phyloP scores from a whole-genome alignment of 2,329 filamentous ascomycete genomes.

The Aspergillus clavatus region DNA sequence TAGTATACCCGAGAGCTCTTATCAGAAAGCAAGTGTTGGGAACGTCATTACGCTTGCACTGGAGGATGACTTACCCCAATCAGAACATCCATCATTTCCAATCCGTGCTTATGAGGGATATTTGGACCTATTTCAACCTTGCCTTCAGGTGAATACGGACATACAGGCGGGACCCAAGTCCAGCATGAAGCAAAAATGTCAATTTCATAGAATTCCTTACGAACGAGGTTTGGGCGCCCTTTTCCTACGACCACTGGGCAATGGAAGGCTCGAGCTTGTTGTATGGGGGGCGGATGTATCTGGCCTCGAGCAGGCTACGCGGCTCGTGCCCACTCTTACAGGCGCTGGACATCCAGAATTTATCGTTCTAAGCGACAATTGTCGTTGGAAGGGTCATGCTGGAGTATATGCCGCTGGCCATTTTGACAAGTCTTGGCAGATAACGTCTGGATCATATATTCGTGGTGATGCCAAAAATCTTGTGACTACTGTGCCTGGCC shows the following conservation, averaged over 20 bases:
- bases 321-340: slow-evolving; percentile 52
- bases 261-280: slow-evolving; percentile 50
- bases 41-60: slow-evolving; percentile 43
- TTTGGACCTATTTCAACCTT: slow-evolving; percentile 10
- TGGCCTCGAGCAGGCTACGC: slow-evolving; percentile 47
- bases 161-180: slow-evolving; percentile 6
- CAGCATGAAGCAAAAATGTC: slow-evolving; percentile 8
- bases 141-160: background rate
- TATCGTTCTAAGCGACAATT: slow-evolving; percentile 44
- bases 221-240: slow-evolving; percentile 44
- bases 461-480: slow-evolving; percentile 6
- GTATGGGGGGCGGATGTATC: slow-evolving; percentile 51
- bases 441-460: slow-evolving; percentile 46
- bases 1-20: background rate
- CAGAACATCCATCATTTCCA: slow-evolving; percentile 20
- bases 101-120: slow-evolving; percentile 19
- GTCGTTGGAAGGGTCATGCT: slow-evolving; percentile 49
- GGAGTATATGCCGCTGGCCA: slow-evolving; percentile 53
- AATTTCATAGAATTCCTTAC: slow-evolving; percentile 25
- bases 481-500: background rate
- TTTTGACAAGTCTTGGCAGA: slow-evolving; percentile 51
- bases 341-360: slow-evolving; percentile 57
- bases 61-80: slow-evolving; percentile 17
- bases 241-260: slow-evolving; percentile 47
- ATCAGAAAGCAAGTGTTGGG: slow-evolving; percentile 22